Percentiles rank a stretch among this genome's conserved stretches.
These are phyloP conservation scores for Camelina laxa DNA, from an alignment of 345 rosid species.

Conservation along the genomic window DNA sequence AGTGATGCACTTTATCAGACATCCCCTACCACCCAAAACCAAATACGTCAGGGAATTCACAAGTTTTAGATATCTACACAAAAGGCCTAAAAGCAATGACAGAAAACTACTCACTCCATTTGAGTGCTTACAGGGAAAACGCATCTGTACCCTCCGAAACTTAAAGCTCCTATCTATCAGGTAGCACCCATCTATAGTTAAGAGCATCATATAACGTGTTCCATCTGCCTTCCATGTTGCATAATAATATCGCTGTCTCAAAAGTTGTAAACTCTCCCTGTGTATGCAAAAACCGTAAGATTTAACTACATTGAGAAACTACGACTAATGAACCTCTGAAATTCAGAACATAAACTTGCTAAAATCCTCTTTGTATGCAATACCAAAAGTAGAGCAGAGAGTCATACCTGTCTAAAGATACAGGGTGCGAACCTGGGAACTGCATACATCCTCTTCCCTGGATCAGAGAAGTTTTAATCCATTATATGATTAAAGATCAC, in stretches of 20 bases:
- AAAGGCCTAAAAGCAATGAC: background rate
- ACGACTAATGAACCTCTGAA: conserved; percentile 10
- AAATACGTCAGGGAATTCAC: conserved; percentile 9
- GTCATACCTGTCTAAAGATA: conserved; percentile 74
- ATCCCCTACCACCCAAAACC: conserved; percentile 55
- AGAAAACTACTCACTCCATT: conserved; percentile 58
- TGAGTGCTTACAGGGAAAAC: conserved; percentile 73
- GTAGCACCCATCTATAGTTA: conserved; percentile 90
- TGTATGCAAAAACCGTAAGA: conserved; percentile 21
- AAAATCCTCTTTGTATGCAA: conserved; percentile 13
- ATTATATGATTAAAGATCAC: background rate
- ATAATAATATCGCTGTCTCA: conserved; percentile 92
- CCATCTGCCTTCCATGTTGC: conserved; percentile 99
- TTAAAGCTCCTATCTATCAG: conserved; percentile 84
- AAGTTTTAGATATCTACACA: conserved; percentile 11
- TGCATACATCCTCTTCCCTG: conserved; percentile 69
- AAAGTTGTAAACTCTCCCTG: conserved; percentile 90
- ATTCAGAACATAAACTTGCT: conserved; percentile 1
- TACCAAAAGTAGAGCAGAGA: conserved; percentile 32
- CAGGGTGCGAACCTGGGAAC: conserved; percentile 91
- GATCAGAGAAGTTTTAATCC: conserved; percentile 31
- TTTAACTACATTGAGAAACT: conserved; percentile 5
- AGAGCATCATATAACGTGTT: conserved; percentile 96
- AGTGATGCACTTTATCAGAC: conserved; percentile 74
- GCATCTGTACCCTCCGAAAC: conserved; percentile 94